phyloP scores from a whole-genome alignment of 2,329 filamentous ascomycete species.

The Phaeophleospora eucalypticola region DNA sequence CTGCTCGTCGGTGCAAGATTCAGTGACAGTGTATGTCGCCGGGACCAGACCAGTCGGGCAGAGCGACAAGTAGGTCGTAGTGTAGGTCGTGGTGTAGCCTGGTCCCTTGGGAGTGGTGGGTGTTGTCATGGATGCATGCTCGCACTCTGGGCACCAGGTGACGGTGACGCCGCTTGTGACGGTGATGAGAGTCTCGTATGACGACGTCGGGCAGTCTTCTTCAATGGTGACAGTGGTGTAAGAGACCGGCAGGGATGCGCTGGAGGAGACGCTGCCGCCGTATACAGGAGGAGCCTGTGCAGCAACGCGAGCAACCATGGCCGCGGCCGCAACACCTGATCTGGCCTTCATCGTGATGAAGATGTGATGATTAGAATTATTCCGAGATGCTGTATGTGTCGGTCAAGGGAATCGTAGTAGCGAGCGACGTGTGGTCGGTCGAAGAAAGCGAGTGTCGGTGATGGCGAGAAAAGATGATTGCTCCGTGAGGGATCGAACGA shows the following conservation, averaged over 20 bases:
- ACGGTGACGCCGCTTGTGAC: slow-evolving; percentile 34
- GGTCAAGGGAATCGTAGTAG: not conserved
- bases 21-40: slow-evolving; percentile 36
- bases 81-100: slow-evolving; percentile 35
- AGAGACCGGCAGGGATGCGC: slow-evolving; percentile 18
- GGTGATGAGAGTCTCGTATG: slow-evolving; percentile 32
- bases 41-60: slow-evolving; percentile 33
- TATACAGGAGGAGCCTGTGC: slow-evolving; percentile 18
- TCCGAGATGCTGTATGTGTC: not conserved
- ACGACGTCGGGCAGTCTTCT: slow-evolving; percentile 29
- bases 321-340: slow-evolving; percentile 20
- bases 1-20: slow-evolving; percentile 32
- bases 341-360: slow-evolving; percentile 27
- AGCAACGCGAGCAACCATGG: slow-evolving; percentile 23
- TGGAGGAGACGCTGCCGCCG: slow-evolving; percentile 1
- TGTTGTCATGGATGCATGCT: slow-evolving; percentile 12
- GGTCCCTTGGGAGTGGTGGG: slow-evolving; percentile 12
- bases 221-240: slow-evolving; percentile 33
- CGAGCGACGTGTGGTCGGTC: not conserved
- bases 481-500: slow-evolving; percentile 28
- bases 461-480: slow-evolving; percentile 2
- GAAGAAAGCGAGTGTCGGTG: slow-evolving; percentile 7
- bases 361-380: not conserved
- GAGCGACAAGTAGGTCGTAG: slow-evolving; percentile 32
- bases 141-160: slow-evolving; percentile 36